Base-by-base conservation (phyloP, 2,329 filamentous ascomycete genomes). In the Cytospora mali region DNA sequence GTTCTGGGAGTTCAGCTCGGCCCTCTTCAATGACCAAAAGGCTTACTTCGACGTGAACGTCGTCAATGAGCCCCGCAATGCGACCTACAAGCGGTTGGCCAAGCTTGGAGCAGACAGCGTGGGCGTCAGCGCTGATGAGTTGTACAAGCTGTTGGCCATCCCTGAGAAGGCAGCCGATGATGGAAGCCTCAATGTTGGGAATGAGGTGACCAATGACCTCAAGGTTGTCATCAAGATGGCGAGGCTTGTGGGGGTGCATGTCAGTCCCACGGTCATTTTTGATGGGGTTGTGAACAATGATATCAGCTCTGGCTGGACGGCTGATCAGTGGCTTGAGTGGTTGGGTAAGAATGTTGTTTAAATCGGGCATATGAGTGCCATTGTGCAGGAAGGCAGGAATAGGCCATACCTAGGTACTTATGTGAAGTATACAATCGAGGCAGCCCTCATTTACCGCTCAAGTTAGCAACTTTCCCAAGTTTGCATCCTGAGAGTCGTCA, bases 251-350 rank as follows among this genome's bases (percentile, higher is more conserved):
- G 90, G 93, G 14, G 86, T 97, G 50, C 94, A 98, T 79, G 92
- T 97, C 48, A 94, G 92, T 49, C 94, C 94, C 1, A 97, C 93
- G 0, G 92, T 94, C 23, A 81, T 96, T 55, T 93, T 96, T 74
- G 88, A 98, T 75, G 93, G 93, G 0, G 85, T 96, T 27, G 88
- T 96, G 55, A 90, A 91, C 71, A 86, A 85, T 67, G 86, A 89
- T 56, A 90, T 97, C 68, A 89, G 88, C 66, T 94, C 90, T 62
- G 84, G 88, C 27, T 97, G 93, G 85, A 88, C 84, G 0, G 81
- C 81, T 69, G 86, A 90, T 63, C 89, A 97, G 77, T 98, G 93
- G 93, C 82, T 88, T 72, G 88, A 93, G 76, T 97, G 90, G 89
- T 75, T 97, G 73, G 80, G 82, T 33, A 82, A 84, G 75, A 84